Evolutionary conservation across 2,329 filamentous ascomycete genomes (phyloP).

Genomic region (Diaporthe destruens): DNA sequence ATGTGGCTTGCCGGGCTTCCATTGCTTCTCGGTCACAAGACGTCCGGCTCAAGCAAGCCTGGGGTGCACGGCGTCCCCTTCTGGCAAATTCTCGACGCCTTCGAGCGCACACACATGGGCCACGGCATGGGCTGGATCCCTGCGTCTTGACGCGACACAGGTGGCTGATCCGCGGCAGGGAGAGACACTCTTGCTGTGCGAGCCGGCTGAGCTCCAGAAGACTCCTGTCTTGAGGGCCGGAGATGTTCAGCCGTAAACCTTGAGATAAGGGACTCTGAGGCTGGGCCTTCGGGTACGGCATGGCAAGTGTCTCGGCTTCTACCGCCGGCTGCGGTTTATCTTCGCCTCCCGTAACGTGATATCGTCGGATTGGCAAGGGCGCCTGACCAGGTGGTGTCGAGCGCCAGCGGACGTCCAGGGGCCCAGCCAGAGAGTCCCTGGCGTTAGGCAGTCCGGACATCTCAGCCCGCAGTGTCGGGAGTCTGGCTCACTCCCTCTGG

Average conservation of each 20-base stretch:
- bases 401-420: background rate
- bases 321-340: background rate
- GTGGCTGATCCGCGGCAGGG: conserved; percentile 11
- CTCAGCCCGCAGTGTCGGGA: background rate
- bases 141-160: conserved; percentile 14
- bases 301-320: conserved; percentile 7
- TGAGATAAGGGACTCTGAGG: background rate
- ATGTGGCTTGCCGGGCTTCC: conserved; percentile 22
- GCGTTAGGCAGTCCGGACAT: background rate
- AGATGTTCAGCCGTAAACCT: background rate
- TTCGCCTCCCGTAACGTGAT: background rate
- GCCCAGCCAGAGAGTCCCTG: background rate
- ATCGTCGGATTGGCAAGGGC: background rate
- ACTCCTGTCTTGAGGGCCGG: background rate
- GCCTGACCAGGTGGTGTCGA: background rate
- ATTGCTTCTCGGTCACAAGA: conserved; percentile 29
- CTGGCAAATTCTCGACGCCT: conserved; percentile 28
- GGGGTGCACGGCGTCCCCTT: conserved; percentile 24
- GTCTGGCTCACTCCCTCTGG: background rate
- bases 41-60: conserved; percentile 13
- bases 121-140: background rate
- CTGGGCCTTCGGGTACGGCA: background rate
- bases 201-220: background rate
- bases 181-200: background rate
- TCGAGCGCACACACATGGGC: conserved; percentile 24